Evolutionary conservation across 1,284 basidiomycete species (phyloP), one percentile per base, ranked within the genome.

Genomic region (Boletus semigastroideus): DNA sequence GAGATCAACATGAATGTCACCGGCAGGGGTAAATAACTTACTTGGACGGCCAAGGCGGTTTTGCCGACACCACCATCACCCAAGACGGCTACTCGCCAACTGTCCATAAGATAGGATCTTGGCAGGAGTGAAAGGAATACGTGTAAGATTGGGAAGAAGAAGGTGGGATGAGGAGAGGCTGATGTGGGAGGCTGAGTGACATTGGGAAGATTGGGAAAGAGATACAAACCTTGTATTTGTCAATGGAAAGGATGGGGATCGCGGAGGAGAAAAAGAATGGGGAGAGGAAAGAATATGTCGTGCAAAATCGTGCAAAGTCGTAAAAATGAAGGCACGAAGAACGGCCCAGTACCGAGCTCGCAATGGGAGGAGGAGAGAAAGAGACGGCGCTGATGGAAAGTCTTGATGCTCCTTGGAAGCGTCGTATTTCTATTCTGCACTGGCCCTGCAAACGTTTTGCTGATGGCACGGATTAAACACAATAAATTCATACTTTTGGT

Each of bases 51-150:
- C 66, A 98, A 74, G 20, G 95, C 95, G 52, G 95, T 98, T 80
- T 98, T 98, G 59, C 95, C 95, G 33, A 98, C 95, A 75, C 95
- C 95, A 74, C 95, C 95, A 74, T 98, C 95, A 60, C 94, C 94
- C 51, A 98, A 82, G 60, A 98, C 93, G 59, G 94, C 94, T 64
- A 98, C 85, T 77, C 90, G 85, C 88, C 90, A 94, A 70, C 83
- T 86, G 77, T 92, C 89, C 89, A 92, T 92, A 70, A 78, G 75
- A 58, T 47, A 53, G 30, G 55, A 55, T 59, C 49, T 44, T 60
- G 47, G 58, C 51, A 55, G 57, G 54, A 57, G 61, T 60, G 62
- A 63, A 61, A 57, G 55, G 54, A 59, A 58, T 52, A 53, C 56
- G 63, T 40, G 50, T 34, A 51, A 48, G 55, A 63, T 58, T 52